These are phyloP conservation scores for Cystobasidium pallidum DNA, from an alignment of 1,284 basidiomycete genomes.

Conservation along the genomic window DNA sequence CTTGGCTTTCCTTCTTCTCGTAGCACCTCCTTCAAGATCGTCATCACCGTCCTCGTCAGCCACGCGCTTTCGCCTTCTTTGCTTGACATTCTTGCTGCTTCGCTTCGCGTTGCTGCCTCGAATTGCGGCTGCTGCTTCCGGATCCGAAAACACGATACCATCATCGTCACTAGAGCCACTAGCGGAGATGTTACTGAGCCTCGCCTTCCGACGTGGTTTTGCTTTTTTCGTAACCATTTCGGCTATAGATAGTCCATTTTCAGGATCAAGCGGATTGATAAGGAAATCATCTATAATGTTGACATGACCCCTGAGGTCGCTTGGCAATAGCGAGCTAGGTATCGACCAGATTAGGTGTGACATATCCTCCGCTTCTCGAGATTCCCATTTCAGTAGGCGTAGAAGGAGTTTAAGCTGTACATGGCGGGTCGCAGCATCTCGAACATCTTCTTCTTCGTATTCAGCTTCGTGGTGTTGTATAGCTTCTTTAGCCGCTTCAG, in stretches of 20 bases:
- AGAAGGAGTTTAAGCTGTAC: constrained; percentile 79
- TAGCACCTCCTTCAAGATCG: constrained; percentile 61
- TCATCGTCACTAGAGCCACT: constrained; percentile 57
- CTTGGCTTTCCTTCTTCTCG: constrained; percentile 47
- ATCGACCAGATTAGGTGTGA: constrained; percentile 69
- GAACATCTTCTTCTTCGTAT: constrained; percentile 69
- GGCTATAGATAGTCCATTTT: constrained; percentile 68
- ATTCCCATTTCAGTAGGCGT: constrained; percentile 66
- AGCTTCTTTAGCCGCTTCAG: constrained; percentile 70
- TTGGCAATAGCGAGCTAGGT: constrained; percentile 67
- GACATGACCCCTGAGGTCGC: constrained; percentile 67
- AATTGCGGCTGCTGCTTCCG: constrained; percentile 43
- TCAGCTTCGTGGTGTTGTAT: constrained; percentile 66
- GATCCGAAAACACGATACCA: constrained; percentile 54
- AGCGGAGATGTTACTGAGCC: constrained; percentile 60
- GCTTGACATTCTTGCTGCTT: constrained; percentile 56
- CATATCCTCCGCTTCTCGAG: constrained; percentile 55
- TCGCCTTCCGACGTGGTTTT: constrained; percentile 54
- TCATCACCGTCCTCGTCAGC: constrained; percentile 46
- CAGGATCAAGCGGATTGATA: constrained; percentile 70
- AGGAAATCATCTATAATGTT: constrained; percentile 76
- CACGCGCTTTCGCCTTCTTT: constrained; percentile 53
- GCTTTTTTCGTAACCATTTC: constrained; percentile 69
- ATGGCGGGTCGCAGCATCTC: constrained; percentile 74
- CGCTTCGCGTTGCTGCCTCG: constrained; percentile 57